Base-by-base conservation (phyloP, 352 stramenopile species). In the Globisporangium middletonii region DNA sequence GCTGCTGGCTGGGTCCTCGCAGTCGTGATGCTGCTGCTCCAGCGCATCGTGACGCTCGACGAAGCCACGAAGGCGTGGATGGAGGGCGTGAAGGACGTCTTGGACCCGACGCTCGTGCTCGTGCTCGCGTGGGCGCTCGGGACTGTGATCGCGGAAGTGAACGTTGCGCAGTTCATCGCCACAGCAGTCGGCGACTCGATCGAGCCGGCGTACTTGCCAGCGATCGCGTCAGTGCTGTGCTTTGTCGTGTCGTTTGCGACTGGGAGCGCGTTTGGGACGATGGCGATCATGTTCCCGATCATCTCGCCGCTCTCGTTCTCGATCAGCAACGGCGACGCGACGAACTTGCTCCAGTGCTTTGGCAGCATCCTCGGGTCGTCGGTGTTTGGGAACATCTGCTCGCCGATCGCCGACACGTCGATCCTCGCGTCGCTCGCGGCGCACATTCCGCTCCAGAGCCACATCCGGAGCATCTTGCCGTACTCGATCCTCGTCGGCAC, bases 251-350 rank as follows among this genome's bases (percentile, higher is more conserved):
- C 89, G 15, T 97, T 97, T 51, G 77, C 86, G n/a, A 94, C 87
- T 4, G 90, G 90, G 50, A 96, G 84, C 48, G 71, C 76, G 18
- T 97, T 96, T 61, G 87, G 86, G 50, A 97, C 90, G 9, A 97
- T 97, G 86, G 88, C 83, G 49, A 96, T 97, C 60, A 88, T 97
- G 68, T 97, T 97, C 64, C 90, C 90, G 18, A 94, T 97, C 62
- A 89, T 94, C 53, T 79, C 80, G 43, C 85, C 83, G 55, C 75
- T 97, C 11, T 93, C 86, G 52, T 96, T 70, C 71, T 75, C 78
- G 47, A 88, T 96, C 57, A 89, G 75, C 48, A 72, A 78, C 35
- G 81, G 81, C 11, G 88, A 97, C 53, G 56, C 70, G 11, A 75
- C 83, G 18, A 95, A 96, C 60, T 62, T 97, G 48, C 73, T 88